Percentiles rank a stretch among this genome's conserved stretches.
Conservation (phyloP, 2,329 filamentous ascomycete genomes). For the Fusarium sp. region DNA sequence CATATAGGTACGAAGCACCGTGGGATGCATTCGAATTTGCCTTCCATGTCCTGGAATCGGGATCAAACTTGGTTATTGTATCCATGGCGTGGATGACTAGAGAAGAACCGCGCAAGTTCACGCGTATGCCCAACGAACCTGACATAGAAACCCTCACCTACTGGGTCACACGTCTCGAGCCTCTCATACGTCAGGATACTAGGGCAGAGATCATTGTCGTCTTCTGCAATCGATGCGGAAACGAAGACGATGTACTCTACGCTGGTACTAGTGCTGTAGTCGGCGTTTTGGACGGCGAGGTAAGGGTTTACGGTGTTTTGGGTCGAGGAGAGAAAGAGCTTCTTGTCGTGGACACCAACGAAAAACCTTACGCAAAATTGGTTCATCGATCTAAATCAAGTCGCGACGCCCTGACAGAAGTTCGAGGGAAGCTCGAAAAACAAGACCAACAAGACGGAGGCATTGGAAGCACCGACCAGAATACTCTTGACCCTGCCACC, state of each 20-base stretch:
- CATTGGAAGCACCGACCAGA: not conserved
- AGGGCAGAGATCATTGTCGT: slow-evolving; percentile 76
- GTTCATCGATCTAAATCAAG: slow-evolving; percentile 12
- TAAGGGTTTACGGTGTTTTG: slow-evolving; percentile 78
- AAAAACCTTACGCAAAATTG: slow-evolving; percentile 60
- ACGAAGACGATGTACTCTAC: slow-evolving; percentile 77
- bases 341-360: slow-evolving; percentile 75
- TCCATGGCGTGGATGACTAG: slow-evolving; percentile 85
- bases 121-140: slow-evolving; percentile 67
- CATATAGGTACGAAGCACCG: slow-evolving; percentile 52
- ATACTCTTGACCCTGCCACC: not conserved
- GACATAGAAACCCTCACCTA: slow-evolving; percentile 83
- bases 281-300: slow-evolving; percentile 74
- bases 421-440: not conserved
- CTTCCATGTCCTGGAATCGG: slow-evolving; percentile 69
- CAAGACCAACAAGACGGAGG: not conserved
- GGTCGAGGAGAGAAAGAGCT: slow-evolving; percentile 80
- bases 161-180: slow-evolving; percentile 81
- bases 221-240: slow-evolving; percentile 79
- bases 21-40: slow-evolving; percentile 63
- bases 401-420: not conserved
- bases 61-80: slow-evolving; percentile 76
- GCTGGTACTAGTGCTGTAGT: slow-evolving; percentile 82
- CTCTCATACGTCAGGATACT: slow-evolving; percentile 68
- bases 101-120: slow-evolving; percentile 65